Evolutionary conservation across 257 asterid genomes (phyloP).

Genomic region (Petunia secreta): DNA sequence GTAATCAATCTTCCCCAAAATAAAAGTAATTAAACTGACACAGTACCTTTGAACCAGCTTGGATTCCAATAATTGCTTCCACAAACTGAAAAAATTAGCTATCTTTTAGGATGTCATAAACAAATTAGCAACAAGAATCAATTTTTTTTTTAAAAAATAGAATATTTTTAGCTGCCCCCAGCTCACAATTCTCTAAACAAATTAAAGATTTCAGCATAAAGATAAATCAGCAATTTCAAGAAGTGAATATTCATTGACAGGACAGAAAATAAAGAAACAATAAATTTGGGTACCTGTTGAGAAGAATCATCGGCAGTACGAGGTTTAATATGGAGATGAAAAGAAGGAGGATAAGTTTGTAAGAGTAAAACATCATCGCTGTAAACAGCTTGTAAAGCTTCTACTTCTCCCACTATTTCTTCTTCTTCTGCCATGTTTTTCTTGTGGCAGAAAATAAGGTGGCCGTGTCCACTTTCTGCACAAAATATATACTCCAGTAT

Average conservation of each 20-base stretch:
- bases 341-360: conserved; percentile 63
- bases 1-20: not conserved
- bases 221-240: not conserved
- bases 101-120: not conserved
- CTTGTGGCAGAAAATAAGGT: not conserved
- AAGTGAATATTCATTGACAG: not conserved
- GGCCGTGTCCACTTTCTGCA: not conserved
- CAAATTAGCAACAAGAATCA: not conserved
- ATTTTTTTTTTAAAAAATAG: not conserved
- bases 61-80: conserved; percentile 78
- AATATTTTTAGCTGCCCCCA: not conserved
- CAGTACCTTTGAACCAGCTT: conserved; percentile 68
- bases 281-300: conserved; percentile 57
- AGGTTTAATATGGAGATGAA: conserved; percentile 76
- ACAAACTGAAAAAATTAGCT: conserved; percentile 65
- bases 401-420: conserved; percentile 70
- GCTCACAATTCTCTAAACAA: not conserved
- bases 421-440: conserved; percentile 65
- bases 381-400: conserved; percentile 79
- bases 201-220: not conserved
- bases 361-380: conserved; percentile 69
- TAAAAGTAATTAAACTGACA: not conserved
- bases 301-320: conserved; percentile 90
- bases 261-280: not conserved
- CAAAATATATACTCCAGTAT: too few relatives aligned